Evolutionary conservation across 23 red algal genomes (phyloP).

Genomic region (Gracilaria gracilis): DNA sequence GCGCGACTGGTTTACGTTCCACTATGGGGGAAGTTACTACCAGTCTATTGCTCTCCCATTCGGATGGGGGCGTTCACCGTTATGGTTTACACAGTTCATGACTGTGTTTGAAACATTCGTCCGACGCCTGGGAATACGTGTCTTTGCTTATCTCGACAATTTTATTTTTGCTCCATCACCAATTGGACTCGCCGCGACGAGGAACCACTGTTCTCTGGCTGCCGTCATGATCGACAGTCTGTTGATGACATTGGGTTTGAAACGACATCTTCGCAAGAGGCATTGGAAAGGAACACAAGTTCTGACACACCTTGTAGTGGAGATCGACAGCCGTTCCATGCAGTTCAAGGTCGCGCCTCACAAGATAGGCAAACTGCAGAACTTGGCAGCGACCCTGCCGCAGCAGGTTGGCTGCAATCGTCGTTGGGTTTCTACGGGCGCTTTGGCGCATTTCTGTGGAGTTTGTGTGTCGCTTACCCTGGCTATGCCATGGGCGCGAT

Average conservation of each 20-base stretch:
- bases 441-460: conserved; percentile 21
- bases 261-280: not conserved
- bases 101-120: too few relatives aligned
- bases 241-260: not conserved
- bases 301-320: not conserved
- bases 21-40: not conserved
- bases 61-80: conserved; percentile 19
- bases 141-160: too few relatives aligned
- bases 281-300: not conserved
- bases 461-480: conserved; percentile 37
- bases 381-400: not conserved
- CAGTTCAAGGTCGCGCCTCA: not conserved
- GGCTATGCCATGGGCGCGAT: conserved; percentile 38
- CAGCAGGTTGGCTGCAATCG: not conserved
- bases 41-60: not conserved
- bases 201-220: not conserved
- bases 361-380: not conserved
- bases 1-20: conserved; percentile 27
- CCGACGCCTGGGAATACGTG: too few relatives aligned
- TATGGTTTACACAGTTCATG: conserved; percentile 12
- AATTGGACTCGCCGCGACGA: not conserved
- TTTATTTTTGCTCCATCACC: too few relatives aligned
- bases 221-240: not conserved
- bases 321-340: conserved; percentile 4
- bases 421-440: not conserved